Base-by-base conservation (phyloP, 257 asterid species). In the Marsdenia floribunda region DNA sequence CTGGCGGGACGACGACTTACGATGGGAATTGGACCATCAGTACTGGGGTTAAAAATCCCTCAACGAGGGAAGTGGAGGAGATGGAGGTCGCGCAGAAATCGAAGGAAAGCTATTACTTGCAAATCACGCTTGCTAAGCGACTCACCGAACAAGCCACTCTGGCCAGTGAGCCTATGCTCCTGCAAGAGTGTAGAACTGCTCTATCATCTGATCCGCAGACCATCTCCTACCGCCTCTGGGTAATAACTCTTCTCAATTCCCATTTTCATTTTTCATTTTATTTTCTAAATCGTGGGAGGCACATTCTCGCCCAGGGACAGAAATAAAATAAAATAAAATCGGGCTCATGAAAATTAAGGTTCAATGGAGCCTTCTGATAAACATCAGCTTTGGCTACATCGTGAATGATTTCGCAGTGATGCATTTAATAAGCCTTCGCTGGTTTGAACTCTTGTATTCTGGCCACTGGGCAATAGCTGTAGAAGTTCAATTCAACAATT, bases 151-250 rank as follows among this genome's bases (percentile, higher is more conserved):
- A 87, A 71, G 94, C 98, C 14, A 73, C 88, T 2, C 82, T 89
- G 33, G 84, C 82, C 46, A 60, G 85, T 54, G 92, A 86, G 80
- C 86, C 89, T 75, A 61, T 81, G 47, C 86, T 85, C 77, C 77
- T 80, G 81, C 87, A 80, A 68, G 88, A 82, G 26, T 76, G 86
- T 47, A 79, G 78, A 71, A 70, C 64, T 74, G 80, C 84, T 72
- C 90, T 87, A 71, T 74, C 88, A 64, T 86, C 86, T 73, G 92
- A 93, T 83, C 77, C 89, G 0, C 89, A 86, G 65, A 83, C 80
- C 21, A 88, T 86, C 73, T 93, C 98, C 16, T 88, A 90, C 71
- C 89, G 92, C 74, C 90, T 94, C 75, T 94, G 98, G 98, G 98
- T 90, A 89, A 42, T 38, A 4, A 22, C 37, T 26, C 63, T 42